Percentiles rank a stretch among this genome's conserved stretches.
These are phyloP conservation scores for Saccharomyces pastorianus DNA, from an alignment of 1,139 yeast species.

Conservation along the genomic window DNA sequence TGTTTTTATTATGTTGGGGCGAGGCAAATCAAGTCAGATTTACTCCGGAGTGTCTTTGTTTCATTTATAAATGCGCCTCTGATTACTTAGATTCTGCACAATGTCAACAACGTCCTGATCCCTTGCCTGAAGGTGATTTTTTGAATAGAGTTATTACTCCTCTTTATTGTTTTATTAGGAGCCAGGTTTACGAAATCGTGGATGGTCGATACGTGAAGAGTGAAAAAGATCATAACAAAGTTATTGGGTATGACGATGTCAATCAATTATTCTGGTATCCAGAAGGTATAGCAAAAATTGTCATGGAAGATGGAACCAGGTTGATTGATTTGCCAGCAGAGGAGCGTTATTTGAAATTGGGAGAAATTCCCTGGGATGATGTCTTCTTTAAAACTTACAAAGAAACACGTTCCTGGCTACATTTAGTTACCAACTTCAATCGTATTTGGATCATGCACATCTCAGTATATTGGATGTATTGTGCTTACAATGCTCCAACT, in stretches of 20 bases:
- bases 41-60: constrained; percentile 87
- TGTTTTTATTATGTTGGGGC: constrained; percentile 91
- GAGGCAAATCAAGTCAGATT: constrained; percentile 97
- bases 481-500: constrained; percentile 87
- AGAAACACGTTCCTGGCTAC: constrained; percentile 97
- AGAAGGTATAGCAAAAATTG: constrained; percentile 91
- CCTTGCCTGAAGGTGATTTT: constrained; percentile 93
- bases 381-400: constrained; percentile 94
- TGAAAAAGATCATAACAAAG: constrained; percentile 88
- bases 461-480: constrained; percentile 87
- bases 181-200: constrained; percentile 88
- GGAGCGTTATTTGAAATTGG: constrained; percentile 81
- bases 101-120: constrained; percentile 82
- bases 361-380: constrained; percentile 86
- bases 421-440: constrained; percentile 87
- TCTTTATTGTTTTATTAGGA: constrained; percentile 76
- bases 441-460: constrained; percentile 96
- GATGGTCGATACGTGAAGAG: constrained; percentile 96
- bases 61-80: constrained; percentile 84
- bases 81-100: constrained; percentile 84
- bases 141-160: constrained; percentile 90
- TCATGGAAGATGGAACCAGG: constrained; percentile 84
- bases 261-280: constrained; percentile 99
- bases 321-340: constrained; percentile 82
- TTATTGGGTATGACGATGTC: constrained; percentile 96